A percentile compares a stretch with the other conserved stretches of the same genome.
phyloP scores from a whole-genome alignment of 768 basidiomycete genomes.

The Termitomyces sp. region DNA sequence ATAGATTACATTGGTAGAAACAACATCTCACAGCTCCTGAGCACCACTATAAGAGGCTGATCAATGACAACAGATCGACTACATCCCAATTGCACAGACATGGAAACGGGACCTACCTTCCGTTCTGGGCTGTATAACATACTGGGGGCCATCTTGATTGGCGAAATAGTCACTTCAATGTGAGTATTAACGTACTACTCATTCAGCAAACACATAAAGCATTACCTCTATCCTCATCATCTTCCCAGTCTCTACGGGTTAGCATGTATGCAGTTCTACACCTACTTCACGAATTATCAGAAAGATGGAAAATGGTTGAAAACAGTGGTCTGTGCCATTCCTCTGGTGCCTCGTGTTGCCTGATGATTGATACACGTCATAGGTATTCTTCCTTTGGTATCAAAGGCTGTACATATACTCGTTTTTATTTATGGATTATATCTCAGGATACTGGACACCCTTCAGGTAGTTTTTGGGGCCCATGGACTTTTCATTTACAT shows the following conservation, averaged over 20 bases:
- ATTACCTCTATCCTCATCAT: not conserved
- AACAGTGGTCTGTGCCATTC: not conserved
- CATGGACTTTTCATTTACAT: slow-evolving; percentile 1
- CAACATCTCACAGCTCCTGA: too few relatives aligned
- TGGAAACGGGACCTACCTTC: too few relatives aligned
- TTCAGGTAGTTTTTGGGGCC: not conserved
- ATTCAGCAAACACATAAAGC: not conserved
- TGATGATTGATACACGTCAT: not conserved
- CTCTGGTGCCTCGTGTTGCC: not conserved
- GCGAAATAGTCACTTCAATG: not conserved
- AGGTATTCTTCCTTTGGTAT: slow-evolving; percentile 5
- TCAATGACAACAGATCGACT: not conserved
- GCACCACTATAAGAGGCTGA: too few relatives aligned
- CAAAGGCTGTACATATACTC: not conserved
- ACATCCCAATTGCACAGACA: not conserved
- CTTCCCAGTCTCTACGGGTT: slow-evolving; percentile 1
- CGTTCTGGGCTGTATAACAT: not conserved
- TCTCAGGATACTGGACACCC: not conserved
- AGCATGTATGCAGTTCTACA: not conserved
- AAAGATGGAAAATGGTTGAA: not conserved
- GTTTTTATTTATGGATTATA: not conserved
- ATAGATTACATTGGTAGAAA: too few relatives aligned
- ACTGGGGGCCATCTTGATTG: not conserved
- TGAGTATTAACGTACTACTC: not conserved
- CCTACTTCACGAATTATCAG: not conserved